A percentile compares a stretch with the other conserved stretches of the same genome.
These are phyloP conservation scores for Leccinum subgranulosum DNA, from an alignment of 768 basidiomycete species.

Conservation along the genomic window DNA sequence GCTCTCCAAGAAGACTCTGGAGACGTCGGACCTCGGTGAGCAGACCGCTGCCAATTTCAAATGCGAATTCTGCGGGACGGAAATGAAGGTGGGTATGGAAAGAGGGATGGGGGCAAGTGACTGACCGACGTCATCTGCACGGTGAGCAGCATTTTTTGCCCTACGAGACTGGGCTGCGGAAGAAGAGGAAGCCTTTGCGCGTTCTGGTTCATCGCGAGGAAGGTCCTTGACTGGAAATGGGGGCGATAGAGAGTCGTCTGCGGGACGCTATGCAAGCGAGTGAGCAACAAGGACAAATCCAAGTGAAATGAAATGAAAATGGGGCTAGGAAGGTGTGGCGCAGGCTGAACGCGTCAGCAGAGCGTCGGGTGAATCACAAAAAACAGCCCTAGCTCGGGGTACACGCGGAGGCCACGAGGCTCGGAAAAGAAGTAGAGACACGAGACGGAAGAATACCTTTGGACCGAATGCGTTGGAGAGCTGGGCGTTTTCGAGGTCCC, in stretches of 20 bases:
- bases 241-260: slow-evolving; percentile 49
- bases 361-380: background rate
- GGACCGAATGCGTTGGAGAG: slow-evolving; percentile 65
- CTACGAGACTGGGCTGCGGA: slow-evolving; percentile 82
- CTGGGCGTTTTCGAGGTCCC: slow-evolving; percentile 79
- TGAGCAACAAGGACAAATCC: slow-evolving; percentile 6
- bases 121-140: slow-evolving; percentile 86
- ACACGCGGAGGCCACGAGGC: slow-evolving; percentile 17
- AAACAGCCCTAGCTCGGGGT: background rate
- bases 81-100: slow-evolving; percentile 13
- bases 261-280: slow-evolving; percentile 35
- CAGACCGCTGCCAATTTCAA: slow-evolving; percentile 93
- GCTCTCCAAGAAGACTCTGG: slow-evolving; percentile 86
- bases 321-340: background rate
- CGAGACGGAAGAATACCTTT: slow-evolving; percentile 44
- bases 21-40: slow-evolving; percentile 89
- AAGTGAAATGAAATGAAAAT: background rate
- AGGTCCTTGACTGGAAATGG: slow-evolving; percentile 45
- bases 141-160: slow-evolving; percentile 88
- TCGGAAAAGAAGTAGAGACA: background rate
- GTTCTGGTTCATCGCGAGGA: slow-evolving; percentile 60
- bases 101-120: slow-evolving; percentile 13
- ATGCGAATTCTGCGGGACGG: slow-evolving; percentile 79
- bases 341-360: background rate
- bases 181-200: slow-evolving; percentile 59